Percentiles rank a stretch among this genome's conserved stretches.
phyloP scores from a whole-genome alignment of 2,329 filamentous ascomycete genomes.

The Laburnicola sp. region DNA sequence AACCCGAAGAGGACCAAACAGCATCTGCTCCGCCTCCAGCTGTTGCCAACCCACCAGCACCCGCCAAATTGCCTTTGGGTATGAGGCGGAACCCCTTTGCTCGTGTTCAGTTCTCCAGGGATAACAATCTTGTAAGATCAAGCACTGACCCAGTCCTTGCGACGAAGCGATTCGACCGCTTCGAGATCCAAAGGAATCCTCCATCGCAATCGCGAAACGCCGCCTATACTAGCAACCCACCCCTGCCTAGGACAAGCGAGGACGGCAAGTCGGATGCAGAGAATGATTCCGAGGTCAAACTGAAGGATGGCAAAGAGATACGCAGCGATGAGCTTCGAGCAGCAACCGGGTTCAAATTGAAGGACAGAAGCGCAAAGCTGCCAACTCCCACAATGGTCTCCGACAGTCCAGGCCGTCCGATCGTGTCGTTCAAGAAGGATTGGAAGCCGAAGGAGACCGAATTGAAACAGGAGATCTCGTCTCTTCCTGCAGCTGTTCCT shows the following conservation, averaged over 20 bases:
- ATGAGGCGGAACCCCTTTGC: constrained; percentile 68
- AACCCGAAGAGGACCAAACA: constrained; percentile 62
- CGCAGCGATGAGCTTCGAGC: constrained; percentile 84
- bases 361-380: constrained; percentile 82
- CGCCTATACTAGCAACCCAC: constrained; percentile 71
- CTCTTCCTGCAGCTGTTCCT: constrained; percentile 25
- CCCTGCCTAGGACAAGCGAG: constrained; percentile 37
- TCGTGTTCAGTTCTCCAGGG: constrained; percentile 60
- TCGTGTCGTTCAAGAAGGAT: constrained; percentile 91
- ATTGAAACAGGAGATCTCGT: constrained; percentile 58
- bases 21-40: constrained; percentile 27
- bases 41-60: constrained; percentile 35
- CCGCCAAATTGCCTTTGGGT: constrained; percentile 49
- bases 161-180: constrained; percentile 51
- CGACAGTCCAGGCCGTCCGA: constrained; percentile 84
- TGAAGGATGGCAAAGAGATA: constrained; percentile 79
- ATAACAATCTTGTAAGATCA: constrained; percentile 48
- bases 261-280: constrained; percentile 33
- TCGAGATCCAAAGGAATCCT: constrained; percentile 83
- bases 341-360: constrained; percentile 86
- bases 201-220: constrained; percentile 82
- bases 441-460: constrained; percentile 79
- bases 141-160: constrained; percentile 52
- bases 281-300: constrained; percentile 51
- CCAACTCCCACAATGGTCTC: constrained; percentile 90